These are phyloP conservation scores for Daldinia childiae DNA, from an alignment of 495 filamentous ascomycete genomes.

Conservation along the genomic window DNA sequence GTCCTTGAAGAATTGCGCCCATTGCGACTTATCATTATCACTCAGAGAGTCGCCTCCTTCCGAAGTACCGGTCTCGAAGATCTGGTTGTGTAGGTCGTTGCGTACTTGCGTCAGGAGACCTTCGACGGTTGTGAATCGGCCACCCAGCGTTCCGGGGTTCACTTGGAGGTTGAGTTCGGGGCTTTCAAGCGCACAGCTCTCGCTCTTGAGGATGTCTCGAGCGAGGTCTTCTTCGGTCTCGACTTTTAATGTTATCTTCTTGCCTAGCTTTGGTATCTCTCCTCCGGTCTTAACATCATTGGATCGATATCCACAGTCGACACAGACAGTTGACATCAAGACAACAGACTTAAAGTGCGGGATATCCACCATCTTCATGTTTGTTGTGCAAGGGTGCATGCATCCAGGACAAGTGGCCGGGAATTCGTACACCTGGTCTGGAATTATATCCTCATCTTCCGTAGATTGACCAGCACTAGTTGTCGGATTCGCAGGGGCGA, in stretches of 20 bases:
- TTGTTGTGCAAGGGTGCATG: conserved; percentile 78
- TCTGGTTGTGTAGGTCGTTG: conserved; percentile 83
- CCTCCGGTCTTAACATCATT: conserved; percentile 98
- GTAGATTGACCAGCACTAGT: conserved; percentile 45
- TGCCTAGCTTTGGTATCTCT: conserved; percentile 85
- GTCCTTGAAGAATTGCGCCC: conserved; percentile 80
- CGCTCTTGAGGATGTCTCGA: conserved; percentile 95
- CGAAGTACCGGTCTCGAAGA: conserved; percentile 75
- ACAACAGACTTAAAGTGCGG: conserved; percentile 96
- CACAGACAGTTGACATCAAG: conserved; percentile 87
- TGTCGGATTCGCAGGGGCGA: conserved; percentile 55
- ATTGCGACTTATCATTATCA: conserved; percentile 68
- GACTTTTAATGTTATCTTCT: conserved; percentile 81
- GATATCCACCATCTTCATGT: conserved; percentile 96
- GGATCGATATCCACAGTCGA: conserved; percentile 89
- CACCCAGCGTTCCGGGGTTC: conserved; percentile 90
- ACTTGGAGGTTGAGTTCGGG: conserved; percentile 86
- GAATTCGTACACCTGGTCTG: conserved; percentile 89
- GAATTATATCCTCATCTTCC: conserved; percentile 80
- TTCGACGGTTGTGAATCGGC: conserved; percentile 97
- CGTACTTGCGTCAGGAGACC: conserved; percentile 93
- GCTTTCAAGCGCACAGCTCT: conserved; percentile 84
- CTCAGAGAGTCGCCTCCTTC: conserved; percentile 76
- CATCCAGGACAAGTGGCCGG: conserved; percentile 92
- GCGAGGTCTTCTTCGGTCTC: conserved; percentile 78